Evolutionary conservation across 2,329 filamentous ascomycete species (phyloP), one percentile per base, ranked within the genome.

Genomic region (Purpureocillium lavendulum): DNA sequence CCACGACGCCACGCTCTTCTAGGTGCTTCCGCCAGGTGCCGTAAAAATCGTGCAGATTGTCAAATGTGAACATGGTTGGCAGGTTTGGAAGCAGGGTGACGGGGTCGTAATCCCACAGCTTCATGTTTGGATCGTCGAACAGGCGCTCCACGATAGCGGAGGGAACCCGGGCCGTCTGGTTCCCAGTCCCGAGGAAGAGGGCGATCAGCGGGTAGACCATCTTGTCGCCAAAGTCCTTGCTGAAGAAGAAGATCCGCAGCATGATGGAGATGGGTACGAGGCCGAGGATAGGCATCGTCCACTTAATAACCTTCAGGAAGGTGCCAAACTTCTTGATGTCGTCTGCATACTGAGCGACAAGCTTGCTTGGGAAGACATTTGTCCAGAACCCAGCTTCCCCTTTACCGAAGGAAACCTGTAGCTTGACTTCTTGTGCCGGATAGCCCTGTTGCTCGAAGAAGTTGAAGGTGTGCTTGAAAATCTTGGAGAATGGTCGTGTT

Each of bases 151-250:
- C 65, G 28, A 87, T 78, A 17, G 82, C 80, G 32, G 72, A 75
- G 0, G 82, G 77, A 0, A 87, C 82, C 45, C 85, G 77, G 0
- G 82, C 76, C 0, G 82, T 83, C 49, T 84, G 80, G 48, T 87
- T 87, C 2, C 83, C 82, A 0, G 83, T 87, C 1, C 83, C 83
- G 0, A 87, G 65, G 53, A 88, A 87, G 1, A 87, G 64, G 0
- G 83, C 83, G 26, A 86, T 74, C 55, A 87, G 74, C 1, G 83
- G 83, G 41, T 84, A 69, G 0, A 82, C 77, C 59, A 87, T 80
- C 29, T 77, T 78, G 51, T 87, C 80, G 13, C 73, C 74, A 53
- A 87, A 88, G 40, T 84, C 80, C 9, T 74, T 69, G 40, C 69
- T 80, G 59, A 87, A 87, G 41, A 76, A 63, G 58, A 84, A 86